A percentile compares a stretch with the other conserved stretches of the same genome.
These are phyloP conservation scores for Cryptosporidium canis DNA, from an alignment of 169 alveolate genomes.

Conservation along the genomic window DNA sequence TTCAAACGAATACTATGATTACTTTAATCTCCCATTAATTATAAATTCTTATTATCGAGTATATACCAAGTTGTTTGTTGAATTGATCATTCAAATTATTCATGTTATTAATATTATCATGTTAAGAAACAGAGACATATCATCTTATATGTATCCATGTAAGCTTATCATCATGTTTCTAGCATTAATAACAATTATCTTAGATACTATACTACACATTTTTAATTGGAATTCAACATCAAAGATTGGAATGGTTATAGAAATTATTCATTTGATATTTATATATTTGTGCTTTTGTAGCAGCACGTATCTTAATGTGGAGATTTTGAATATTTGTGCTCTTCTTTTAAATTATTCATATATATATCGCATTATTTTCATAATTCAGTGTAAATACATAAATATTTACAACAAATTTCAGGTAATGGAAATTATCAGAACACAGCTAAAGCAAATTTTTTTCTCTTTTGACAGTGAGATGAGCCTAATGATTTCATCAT, in stretches of 20 bases:
- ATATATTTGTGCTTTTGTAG: not conserved
- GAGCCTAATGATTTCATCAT: slow-evolving; percentile 7
- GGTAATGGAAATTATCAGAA: slow-evolving; percentile 29
- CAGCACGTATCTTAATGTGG: not conserved
- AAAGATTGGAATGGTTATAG: not conserved
- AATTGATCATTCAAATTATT: not conserved
- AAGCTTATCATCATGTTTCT: not conserved
- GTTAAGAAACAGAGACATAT: not conserved
- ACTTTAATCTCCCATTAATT: not conserved
- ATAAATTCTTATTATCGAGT: not conserved
- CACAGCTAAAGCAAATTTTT: slow-evolving; percentile 30
- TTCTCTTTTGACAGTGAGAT: not conserved
- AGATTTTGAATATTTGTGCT: not conserved
- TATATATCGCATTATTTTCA: slow-evolving; percentile 23
- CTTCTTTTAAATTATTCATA: not conserved
- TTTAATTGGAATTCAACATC: slow-evolving; percentile 18
- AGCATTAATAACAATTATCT: not conserved
- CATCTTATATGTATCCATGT: not conserved
- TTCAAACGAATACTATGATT: not conserved
- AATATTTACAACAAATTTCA: slow-evolving; percentile 15
- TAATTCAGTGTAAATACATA: slow-evolving; percentile 15
- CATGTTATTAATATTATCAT: not conserved
- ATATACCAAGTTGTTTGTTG: not conserved
- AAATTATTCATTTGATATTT: slow-evolving; percentile 9
- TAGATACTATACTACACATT: slow-evolving; percentile 3